A percentile compares a stretch with the other conserved stretches of the same genome.
These are phyloP conservation scores for Monosporascus sp. DNA, from an alignment of 2,329 filamentous ascomycete species.

Conservation along the genomic window DNA sequence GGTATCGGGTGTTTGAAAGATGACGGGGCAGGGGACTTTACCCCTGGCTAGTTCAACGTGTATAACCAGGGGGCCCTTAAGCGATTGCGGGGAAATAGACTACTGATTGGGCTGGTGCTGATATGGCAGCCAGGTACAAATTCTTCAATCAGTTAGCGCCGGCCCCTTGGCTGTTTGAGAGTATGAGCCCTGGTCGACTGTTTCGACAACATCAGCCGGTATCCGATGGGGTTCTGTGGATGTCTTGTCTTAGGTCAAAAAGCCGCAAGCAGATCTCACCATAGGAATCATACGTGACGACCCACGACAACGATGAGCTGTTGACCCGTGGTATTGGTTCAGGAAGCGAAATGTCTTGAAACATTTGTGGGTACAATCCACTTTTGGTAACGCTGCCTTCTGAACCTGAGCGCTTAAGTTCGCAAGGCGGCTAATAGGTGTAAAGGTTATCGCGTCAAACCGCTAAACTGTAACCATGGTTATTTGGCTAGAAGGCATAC, in stretches of 20 bases:
- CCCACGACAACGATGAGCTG: too few relatives aligned
- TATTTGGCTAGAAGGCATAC: too few relatives aligned
- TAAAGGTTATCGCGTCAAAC: too few relatives aligned
- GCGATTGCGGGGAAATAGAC: background rate
- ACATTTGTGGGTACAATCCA: background rate
- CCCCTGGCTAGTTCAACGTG: background rate
- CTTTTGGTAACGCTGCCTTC: too few relatives aligned
- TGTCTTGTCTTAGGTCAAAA: background rate
- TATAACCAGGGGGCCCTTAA: background rate
- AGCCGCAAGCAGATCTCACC: too few relatives aligned
- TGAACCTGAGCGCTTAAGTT: too few relatives aligned
- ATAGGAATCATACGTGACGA: too few relatives aligned
- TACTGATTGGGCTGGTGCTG: background rate
- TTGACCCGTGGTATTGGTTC: background rate
- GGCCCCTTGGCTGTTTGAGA: background rate
- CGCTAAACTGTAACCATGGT: too few relatives aligned
- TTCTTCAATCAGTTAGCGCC: background rate
- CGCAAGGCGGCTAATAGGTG: too few relatives aligned
- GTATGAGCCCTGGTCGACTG: background rate
- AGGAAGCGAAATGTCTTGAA: background rate
- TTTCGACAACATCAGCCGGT: background rate
- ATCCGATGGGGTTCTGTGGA: background rate
- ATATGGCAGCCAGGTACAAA: background rate
- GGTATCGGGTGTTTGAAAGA: too few relatives aligned
- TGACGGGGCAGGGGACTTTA: background rate